Evolutionary conservation across 306 rosid species (phyloP).

Genomic region (Castanea crenata): DNA sequence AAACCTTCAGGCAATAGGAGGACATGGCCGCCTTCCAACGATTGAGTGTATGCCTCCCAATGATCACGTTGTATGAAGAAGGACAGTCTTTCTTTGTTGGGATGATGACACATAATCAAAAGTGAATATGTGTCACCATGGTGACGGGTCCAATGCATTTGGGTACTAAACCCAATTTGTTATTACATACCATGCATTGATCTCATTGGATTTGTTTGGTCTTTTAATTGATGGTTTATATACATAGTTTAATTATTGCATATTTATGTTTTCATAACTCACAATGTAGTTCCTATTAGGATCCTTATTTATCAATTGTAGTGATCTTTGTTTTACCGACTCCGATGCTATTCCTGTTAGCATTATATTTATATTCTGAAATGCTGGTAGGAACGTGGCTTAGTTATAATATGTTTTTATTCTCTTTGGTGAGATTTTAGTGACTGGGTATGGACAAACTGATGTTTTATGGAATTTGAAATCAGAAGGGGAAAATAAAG

Average conservation of each 20-base stretch:
- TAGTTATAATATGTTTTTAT: not conserved
- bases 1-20: too few species aligned
- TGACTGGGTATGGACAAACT: not conserved
- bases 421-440: not conserved
- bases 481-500: too few species aligned
- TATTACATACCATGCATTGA: too few species aligned
- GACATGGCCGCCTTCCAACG: too few species aligned
- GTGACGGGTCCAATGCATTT: too few species aligned
- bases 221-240: constrained; percentile 1
- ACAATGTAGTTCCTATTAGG: not conserved
- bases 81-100: too few species aligned
- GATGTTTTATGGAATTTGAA: too few species aligned
- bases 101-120: too few species aligned
- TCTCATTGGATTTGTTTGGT: not conserved
- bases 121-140: too few species aligned
- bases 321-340: not conserved
- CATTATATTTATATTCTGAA: not conserved
- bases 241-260: not conserved
- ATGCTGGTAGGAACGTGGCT: not conserved
- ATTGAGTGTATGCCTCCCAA: too few species aligned
- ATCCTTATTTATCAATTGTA: not conserved
- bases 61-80: too few species aligned
- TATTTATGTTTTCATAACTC: constrained; percentile 11
- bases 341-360: not conserved
- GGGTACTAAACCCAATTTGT: not conserved